These are phyloP conservation scores for Fusarium nygamai DNA, from an alignment of 2,329 filamentous ascomycete species.

Conservation along the genomic window DNA sequence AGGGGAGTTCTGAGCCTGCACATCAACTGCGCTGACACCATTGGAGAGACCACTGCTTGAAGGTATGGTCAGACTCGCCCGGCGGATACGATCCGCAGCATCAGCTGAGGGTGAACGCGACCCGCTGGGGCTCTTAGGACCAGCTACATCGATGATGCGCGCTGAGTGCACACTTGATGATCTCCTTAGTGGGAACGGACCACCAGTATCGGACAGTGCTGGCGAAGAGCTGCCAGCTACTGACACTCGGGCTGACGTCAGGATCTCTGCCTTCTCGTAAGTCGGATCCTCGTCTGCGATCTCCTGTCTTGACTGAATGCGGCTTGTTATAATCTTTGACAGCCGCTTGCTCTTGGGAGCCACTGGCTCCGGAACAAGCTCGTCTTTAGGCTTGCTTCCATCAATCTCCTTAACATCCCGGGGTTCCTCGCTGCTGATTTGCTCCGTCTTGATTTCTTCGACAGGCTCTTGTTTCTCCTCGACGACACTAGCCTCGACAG, in stretches of 20 bases:
- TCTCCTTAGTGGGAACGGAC: conserved; percentile 50
- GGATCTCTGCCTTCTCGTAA: conserved; percentile 67
- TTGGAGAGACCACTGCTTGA: conserved; percentile 52
- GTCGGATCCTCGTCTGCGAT: conserved; percentile 52
- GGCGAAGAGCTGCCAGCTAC: conserved; percentile 63
- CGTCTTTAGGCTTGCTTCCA: conserved; percentile 11
- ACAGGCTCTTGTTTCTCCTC: conserved; percentile 10
- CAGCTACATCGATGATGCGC: conserved; percentile 66
- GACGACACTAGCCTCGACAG: neutral
- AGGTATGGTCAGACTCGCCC: conserved; percentile 49
- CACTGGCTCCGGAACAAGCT: conserved; percentile 11
- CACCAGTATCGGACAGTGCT: conserved; percentile 58
- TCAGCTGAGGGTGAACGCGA: conserved; percentile 63
- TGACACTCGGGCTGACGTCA: conserved; percentile 67
- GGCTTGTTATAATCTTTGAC: conserved; percentile 41
- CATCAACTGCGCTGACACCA: conserved; percentile 52
- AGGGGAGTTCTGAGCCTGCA: conserved; percentile 43
- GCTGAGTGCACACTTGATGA: conserved; percentile 64
- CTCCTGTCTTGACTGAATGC: conserved; percentile 24
- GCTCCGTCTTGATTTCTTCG: conserved; percentile 11
- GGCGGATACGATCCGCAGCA: conserved; percentile 53
- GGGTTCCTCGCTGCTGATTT: neutral
- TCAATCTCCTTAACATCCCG: conserved; percentile 8
- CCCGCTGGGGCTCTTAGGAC: conserved; percentile 60
- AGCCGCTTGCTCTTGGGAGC: conserved; percentile 34